Percentiles rank a stretch among this genome's conserved stretches.
Evolutionary conservation across 2,329 filamentous ascomycete genomes (phyloP).

Genomic region (Delphinella strobiligena): DNA sequence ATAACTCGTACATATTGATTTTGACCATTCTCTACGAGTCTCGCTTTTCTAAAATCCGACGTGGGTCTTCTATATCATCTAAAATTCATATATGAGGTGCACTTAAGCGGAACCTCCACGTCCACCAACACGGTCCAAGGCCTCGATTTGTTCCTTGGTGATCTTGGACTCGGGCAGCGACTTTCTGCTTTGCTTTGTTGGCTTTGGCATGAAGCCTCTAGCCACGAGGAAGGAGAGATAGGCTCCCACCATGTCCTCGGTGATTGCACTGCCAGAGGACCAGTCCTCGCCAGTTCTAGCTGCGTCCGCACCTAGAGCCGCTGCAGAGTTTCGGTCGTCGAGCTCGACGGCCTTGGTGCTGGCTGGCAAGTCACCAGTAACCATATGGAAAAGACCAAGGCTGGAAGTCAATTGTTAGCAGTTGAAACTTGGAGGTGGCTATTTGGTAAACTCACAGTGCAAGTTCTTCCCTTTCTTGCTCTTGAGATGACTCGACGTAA

Average conservation of each 20-base stretch:
- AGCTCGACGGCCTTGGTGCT: slow-evolving; percentile 62
- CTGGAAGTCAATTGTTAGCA: slow-evolving; percentile 13
- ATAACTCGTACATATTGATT: no score
- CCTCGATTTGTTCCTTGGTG: slow-evolving; percentile 35
- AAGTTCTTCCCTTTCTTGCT: slow-evolving; percentile 52
- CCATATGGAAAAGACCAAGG: slow-evolving; percentile 64
- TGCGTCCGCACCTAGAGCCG: slow-evolving; percentile 51
- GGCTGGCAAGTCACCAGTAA: slow-evolving; percentile 55
- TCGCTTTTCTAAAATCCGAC: no score
- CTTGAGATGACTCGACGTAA: slow-evolving; percentile 49
- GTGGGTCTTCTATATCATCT: not conserved
- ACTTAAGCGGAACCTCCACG: slow-evolving; percentile 27
- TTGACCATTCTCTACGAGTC: no score
- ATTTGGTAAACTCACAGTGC: slow-evolving; percentile 40
- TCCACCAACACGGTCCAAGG: slow-evolving; percentile 41
- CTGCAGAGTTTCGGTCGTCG: slow-evolving; percentile 57
- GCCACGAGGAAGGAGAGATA: slow-evolving; percentile 53
- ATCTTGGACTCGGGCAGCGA: slow-evolving; percentile 34
- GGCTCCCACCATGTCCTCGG: slow-evolving; percentile 46
- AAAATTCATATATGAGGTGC: not conserved
- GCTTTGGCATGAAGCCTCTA: slow-evolving; percentile 48
- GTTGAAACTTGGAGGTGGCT: not conserved
- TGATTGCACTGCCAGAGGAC: slow-evolving; percentile 45
- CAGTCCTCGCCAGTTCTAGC: slow-evolving; percentile 47
- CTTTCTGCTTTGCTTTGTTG: slow-evolving; percentile 20